phyloP scores from a whole-genome alignment of 1,139 yeast species.

The Hansenula lynferdii region DNA sequence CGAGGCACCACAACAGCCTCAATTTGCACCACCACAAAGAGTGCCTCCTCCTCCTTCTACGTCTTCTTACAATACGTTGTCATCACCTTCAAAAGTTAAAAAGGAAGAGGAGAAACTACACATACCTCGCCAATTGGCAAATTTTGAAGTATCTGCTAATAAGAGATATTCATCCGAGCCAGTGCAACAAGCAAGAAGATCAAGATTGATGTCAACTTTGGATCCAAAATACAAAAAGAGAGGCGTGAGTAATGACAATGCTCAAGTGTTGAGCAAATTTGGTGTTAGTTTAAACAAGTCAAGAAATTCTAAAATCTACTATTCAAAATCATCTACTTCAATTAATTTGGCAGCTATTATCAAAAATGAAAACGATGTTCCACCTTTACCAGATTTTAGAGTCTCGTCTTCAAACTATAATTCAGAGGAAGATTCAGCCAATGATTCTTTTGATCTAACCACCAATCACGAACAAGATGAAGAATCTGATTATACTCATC shows the following conservation, averaged over 20 bases:
- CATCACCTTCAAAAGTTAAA: constrained; percentile 6
- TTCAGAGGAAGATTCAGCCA: neutral
- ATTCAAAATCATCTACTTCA: constrained; percentile 27
- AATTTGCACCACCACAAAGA: too few species aligned
- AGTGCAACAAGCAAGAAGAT: too few species aligned
- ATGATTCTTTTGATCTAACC: constrained; percentile 4
- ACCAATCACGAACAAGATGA: neutral
- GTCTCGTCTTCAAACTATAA: constrained; percentile 20
- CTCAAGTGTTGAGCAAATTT: constrained; percentile 34
- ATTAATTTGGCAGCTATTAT: constrained; percentile 37
- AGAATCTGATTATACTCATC: neutral
- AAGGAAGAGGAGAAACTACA: neutral
- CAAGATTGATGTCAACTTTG: too few species aligned
- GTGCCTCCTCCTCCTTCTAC: neutral
- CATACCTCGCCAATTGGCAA: constrained; percentile 10
- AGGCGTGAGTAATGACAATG: constrained; percentile 29
- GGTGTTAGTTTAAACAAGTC: constrained; percentile 34
- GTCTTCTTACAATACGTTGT: too few species aligned
- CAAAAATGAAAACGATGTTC: neutral
- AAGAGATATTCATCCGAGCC: constrained; percentile 17
- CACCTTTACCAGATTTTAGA: constrained; percentile 9
- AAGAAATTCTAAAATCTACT: constrained; percentile 16
- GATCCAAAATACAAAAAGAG: constrained; percentile 20
- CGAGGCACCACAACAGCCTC: too few species aligned
- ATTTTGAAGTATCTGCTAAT: constrained; percentile 7